Evolutionary conservation across 257 asterid genomes (phyloP), one percentile per base, ranked within the genome.

Genomic region (Oldenlandia corymbosa): DNA sequence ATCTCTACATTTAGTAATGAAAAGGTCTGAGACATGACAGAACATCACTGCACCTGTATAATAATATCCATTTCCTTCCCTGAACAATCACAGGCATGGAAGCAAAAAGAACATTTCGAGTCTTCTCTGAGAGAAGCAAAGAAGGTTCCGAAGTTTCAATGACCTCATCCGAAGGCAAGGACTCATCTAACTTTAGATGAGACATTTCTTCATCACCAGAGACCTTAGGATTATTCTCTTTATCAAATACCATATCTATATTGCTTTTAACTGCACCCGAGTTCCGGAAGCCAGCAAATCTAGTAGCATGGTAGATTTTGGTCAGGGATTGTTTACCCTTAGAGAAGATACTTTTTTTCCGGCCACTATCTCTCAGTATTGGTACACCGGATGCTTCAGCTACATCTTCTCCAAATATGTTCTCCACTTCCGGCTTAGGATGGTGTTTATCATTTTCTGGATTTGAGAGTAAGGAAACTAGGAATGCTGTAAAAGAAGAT

Each of bases 101-200:
- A 66, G 81, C 67, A 76, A 85, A 84, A 68, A 90, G 87, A 68
- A 76, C 63, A 16, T 68, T 64, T 18, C 94, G 82, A 59, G 82
- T 77, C 80, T 85, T 87, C 75, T 85, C 95, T 47, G 95, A 82
- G 54, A 93, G 87, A 75, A 93, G 99, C 68, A 77, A 53, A 0
- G 99, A 93, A 18, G 97, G 93, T 66, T 93, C 97, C 39, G 96
- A 93, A 70, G 79, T 80, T 76, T 81, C 97, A 0, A 91, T 94
- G 76, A 88, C 85, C 71, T 64, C 70, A 18, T 60, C 74, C 16
- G 39, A 47, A 64, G 79, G 60, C 24, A 31, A 47, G 1, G 77
- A 39, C 68, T 84, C 81, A 4, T 66, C 78, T 66, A 79, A 71
- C 39, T 80, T 77, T 70, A 79, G 71, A 82, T 75, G 71, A 47